Percentiles rank a stretch among this genome's conserved stretches.
phyloP scores from a whole-genome alignment of 2,329 filamentous ascomycete genomes.

The Plectosphaerella sp. region DNA sequence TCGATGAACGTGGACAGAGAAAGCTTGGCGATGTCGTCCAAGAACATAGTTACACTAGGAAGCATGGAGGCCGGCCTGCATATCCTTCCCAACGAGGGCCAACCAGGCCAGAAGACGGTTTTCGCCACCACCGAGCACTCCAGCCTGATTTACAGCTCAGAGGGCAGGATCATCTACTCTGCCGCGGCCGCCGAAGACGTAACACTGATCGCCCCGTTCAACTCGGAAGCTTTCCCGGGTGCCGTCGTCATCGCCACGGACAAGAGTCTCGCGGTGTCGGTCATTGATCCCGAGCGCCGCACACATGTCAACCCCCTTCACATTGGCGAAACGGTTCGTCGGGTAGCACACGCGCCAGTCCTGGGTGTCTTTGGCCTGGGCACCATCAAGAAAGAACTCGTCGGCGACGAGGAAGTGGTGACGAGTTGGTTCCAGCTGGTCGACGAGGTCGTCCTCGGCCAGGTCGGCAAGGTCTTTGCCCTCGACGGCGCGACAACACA shows the following conservation, averaged over 20 bases:
- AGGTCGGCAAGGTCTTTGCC: conserved; percentile 64
- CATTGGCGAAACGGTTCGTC: conserved; percentile 76
- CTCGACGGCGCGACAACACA: conserved; percentile 35
- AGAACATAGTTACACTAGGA: conserved; percentile 80
- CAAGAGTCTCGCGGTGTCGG: conserved; percentile 70
- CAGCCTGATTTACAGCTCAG: conserved; percentile 85
- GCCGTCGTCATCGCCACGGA: conserved; percentile 79
- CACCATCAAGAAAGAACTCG: conserved; percentile 71
- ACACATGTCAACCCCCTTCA: conserved; percentile 82
- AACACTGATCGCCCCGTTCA: conserved; percentile 75
- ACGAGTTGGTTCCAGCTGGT: conserved; percentile 82
- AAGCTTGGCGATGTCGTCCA: conserved; percentile 61
- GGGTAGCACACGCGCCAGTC: conserved; percentile 77
- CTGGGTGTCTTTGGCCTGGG: conserved; percentile 83
- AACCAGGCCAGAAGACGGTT: conserved; percentile 66
- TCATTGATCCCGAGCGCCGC: conserved; percentile 77
- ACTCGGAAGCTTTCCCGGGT: conserved; percentile 73
- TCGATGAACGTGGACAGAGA: conserved; percentile 68
- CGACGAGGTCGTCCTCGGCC: conserved; percentile 83
- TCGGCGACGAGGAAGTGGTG: conserved; percentile 68
- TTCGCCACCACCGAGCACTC: conserved; percentile 94
- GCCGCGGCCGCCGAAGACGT: conserved; percentile 88
- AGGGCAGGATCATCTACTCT: conserved; percentile 86
- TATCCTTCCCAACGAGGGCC: conserved; percentile 56
- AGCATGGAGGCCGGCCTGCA: conserved; percentile 81